A percentile compares a stretch with the other conserved stretches of the same genome.
These are phyloP conservation scores for Yarrowia sp. DNA, from an alignment of 805 yeast species.

Conservation along the genomic window DNA sequence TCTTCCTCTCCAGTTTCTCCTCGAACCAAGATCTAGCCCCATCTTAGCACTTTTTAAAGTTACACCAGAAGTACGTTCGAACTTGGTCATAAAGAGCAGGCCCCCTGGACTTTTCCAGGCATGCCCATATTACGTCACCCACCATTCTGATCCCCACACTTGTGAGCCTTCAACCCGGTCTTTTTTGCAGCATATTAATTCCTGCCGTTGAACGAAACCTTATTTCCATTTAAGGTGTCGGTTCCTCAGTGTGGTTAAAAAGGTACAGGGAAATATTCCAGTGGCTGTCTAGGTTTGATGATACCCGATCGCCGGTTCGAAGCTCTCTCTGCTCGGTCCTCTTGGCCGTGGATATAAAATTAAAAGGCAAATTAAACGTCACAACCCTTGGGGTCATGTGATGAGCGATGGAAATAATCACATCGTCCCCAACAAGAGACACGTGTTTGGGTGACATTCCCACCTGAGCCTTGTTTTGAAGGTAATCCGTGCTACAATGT, in stretches of 20 bases:
- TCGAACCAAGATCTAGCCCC: too few relatives aligned
- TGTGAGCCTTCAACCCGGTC: too few relatives aligned
- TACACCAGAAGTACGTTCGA: too few relatives aligned
- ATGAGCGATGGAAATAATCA: background rate
- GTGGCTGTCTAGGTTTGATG: too few relatives aligned
- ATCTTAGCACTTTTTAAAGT: too few relatives aligned
- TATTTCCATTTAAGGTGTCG: background rate
- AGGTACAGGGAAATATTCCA: too few relatives aligned
- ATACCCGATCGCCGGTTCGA: conserved; percentile 9
- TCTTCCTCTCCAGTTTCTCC: too few relatives aligned
- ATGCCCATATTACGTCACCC: background rate
- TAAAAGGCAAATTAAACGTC: conserved; percentile 6
- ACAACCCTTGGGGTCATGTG: conserved; percentile 18
- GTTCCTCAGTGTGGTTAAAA: too few relatives aligned
- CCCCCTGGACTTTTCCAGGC: too few relatives aligned
- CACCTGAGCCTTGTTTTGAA: background rate
- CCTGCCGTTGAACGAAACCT: background rate
- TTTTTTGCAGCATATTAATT: background rate
- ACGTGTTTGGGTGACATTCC: conserved; percentile 10
- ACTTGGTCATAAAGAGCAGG: too few relatives aligned
- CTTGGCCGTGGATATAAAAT: background rate
- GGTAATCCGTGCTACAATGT: background rate
- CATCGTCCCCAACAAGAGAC: conserved; percentile 15
- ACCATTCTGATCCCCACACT: too few relatives aligned
- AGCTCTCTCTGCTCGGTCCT: background rate